A percentile compares a stretch with the other conserved stretches of the same genome.
phyloP scores from a whole-genome alignment of 2,329 filamentous ascomycete genomes.

The Geosmithia putterillii region DNA sequence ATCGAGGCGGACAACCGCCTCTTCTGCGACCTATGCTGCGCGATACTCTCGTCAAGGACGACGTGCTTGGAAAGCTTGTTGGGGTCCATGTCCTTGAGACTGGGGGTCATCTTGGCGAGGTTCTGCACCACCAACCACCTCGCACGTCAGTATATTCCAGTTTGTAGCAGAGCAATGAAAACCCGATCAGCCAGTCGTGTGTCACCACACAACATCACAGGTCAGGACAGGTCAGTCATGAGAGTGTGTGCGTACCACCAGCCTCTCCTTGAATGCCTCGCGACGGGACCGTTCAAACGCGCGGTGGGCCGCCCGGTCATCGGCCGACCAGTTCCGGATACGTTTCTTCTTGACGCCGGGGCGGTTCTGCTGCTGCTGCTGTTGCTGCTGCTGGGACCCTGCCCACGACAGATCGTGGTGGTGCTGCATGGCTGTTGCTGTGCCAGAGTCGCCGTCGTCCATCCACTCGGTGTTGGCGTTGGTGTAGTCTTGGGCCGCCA shows the following conservation, averaged over 20 bases:
- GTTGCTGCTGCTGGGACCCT: background rate
- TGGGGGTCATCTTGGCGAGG: constrained; percentile 20
- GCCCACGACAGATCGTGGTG: background rate
- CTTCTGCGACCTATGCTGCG: constrained; percentile 14
- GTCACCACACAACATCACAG: too few relatives aligned
- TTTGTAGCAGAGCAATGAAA: too few relatives aligned
- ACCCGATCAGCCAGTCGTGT: too few relatives aligned
- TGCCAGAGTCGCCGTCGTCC: background rate
- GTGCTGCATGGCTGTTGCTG: too few relatives aligned
- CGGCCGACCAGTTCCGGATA: constrained; percentile 23
- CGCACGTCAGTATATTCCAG: background rate
- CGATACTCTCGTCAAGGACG: constrained; percentile 22
- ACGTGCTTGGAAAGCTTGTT: constrained; percentile 25
- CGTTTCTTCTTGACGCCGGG: constrained; percentile 14
- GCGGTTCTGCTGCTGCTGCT: background rate
- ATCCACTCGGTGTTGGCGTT: background rate
- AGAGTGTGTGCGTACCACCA: constrained; percentile 13
- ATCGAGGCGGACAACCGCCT: background rate
- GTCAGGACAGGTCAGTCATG: background rate
- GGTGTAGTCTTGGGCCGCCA: background rate
- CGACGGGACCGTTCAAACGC: constrained; percentile 25
- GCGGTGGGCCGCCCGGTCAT: constrained; percentile 26
- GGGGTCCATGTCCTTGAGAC: constrained; percentile 17
- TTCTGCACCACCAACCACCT: constrained; percentile 15
- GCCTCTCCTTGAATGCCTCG: constrained; percentile 25